These are phyloP conservation scores for Ceriops zippeliana DNA, from an alignment of 345 rosid species.

Conservation along the genomic window DNA sequence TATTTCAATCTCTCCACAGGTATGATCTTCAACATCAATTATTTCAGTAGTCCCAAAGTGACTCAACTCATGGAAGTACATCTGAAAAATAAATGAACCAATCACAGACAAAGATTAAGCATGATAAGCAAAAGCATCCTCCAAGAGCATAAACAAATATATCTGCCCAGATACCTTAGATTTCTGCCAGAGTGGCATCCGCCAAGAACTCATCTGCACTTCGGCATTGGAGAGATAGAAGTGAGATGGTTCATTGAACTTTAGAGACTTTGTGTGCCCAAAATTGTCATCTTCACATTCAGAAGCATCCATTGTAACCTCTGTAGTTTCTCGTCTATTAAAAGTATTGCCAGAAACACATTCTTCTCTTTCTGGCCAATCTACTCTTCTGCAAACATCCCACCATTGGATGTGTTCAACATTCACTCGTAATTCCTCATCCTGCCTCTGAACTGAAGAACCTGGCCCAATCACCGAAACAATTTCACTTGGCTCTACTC, in stretches of 20 bases:
- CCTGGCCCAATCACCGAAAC: slow-evolving; percentile 41
- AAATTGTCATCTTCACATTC: slow-evolving; percentile 48
- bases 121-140: slow-evolving; percentile 1
- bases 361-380: slow-evolving; percentile 98
- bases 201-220: slow-evolving; percentile 71
- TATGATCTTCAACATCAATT: slow-evolving; percentile 24
- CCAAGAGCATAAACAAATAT: neutral
- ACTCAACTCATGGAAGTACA: slow-evolving; percentile 62
- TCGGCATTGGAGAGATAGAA: slow-evolving; percentile 86
- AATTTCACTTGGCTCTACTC: slow-evolving; percentile 60
- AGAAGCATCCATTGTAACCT: slow-evolving; percentile 41
- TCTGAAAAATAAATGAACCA: slow-evolving; percentile 34
- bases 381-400: slow-evolving; percentile 90
- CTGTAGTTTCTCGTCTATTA: slow-evolving; percentile 39
- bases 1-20: slow-evolving; percentile 67
- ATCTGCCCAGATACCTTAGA: slow-evolving; percentile 49
- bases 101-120: slow-evolving; percentile 13
- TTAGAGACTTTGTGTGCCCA: slow-evolving; percentile 34
- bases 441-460: slow-evolving; percentile 55
- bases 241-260: slow-evolving; percentile 61
- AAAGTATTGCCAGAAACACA: slow-evolving; percentile 57
- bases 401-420: slow-evolving; percentile 86
- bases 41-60: slow-evolving; percentile 29
- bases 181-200: slow-evolving; percentile 84
- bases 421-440: slow-evolving; percentile 74